phyloP scores from a whole-genome alignment of 441 rosid species.

The Omphalea diandra region DNA sequence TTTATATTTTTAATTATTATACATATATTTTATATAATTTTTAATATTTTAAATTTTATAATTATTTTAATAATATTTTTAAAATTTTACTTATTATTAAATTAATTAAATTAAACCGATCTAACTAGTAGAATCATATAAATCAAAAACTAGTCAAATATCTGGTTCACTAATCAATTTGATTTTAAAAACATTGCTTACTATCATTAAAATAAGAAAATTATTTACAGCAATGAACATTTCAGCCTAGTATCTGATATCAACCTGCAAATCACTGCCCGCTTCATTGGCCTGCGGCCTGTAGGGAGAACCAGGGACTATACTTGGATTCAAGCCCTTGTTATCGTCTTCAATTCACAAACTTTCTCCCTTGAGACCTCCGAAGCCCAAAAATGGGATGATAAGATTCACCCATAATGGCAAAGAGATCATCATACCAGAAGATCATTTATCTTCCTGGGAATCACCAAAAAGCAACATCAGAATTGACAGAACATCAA shows the following conservation, averaged over 20 bases:
- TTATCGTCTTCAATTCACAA: constrained; percentile 55
- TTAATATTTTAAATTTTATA: no score
- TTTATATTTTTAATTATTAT: no score
- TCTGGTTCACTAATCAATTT: no score
- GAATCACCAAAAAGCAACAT: constrained; percentile 41
- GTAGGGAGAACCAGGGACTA: constrained; percentile 60
- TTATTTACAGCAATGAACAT: constrained; percentile 50
- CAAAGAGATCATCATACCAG: constrained; percentile 41
- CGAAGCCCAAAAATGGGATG: constrained; percentile 51
- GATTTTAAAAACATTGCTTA: no score
- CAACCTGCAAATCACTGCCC: constrained; percentile 60
- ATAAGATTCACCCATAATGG: constrained; percentile 51
- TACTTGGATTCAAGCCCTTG: constrained; percentile 84
- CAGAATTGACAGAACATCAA: constrained; percentile 50
- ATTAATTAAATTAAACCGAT: no score
- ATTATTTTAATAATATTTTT: no score
- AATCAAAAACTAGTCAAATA: no score
- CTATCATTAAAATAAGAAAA: no score
- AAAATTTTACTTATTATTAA: no score
- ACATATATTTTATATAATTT: no score
- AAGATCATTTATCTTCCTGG: constrained; percentile 53
- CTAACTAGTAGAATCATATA: no score
- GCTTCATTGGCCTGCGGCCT: constrained; percentile 72
- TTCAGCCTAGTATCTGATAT: constrained; percentile 58
- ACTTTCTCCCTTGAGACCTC: constrained; percentile 65